Base-by-base conservation (phyloP, 805 yeast species). In the Lachancea dasiensis region DNA sequence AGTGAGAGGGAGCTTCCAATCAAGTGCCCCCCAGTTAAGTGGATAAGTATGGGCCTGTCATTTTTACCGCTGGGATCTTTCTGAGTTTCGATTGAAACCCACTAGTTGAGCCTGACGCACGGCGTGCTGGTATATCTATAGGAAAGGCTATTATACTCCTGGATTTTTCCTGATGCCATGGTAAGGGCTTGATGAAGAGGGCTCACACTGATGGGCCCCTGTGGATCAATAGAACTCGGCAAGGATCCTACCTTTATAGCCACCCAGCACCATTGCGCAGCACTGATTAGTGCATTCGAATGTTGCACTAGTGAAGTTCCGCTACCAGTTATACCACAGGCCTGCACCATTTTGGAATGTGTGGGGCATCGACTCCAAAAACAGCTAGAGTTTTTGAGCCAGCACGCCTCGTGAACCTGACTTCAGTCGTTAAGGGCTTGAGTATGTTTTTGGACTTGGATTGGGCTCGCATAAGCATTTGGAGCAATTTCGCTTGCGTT, bases 121-220 rank as follows among this genome's bases (percentile, higher is more conserved):
- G 25, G 9, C 4, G 15, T 18, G 5, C 10, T 5, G 20, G 22
- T 15, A 16, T 9, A 6, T 11, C 19, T 34, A 34, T 34, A 34
- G 37, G 37, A n/a, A 34, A 34, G 37, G 31, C 37, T 34, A 34
- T 34, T 34, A 34, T 19, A 34, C 36, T 34, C 37, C 37, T 34
- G 37, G 31, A 19, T 11, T 14, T 25, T 14, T 30, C 11, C 16
- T 5, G 11, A 6, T 7, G 33, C 17, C 4, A 9, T 16, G 17
- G 13, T 30, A 7, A 6, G 33, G 11, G 24, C 16, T 26, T 17
- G 9, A 21, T 21, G 26, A 4, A 8, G 16, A 19, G 34, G 18
- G 14, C 15, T 22, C 24, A 22, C 8, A n/a, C 11, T 13, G 17
- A 26, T 10, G 16, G 34, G 26, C 6, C 14, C 28, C 7, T 7